Evolutionary conservation across 2,329 filamentous ascomycete species (phyloP).

Genomic region (Curvularia eragrostidis): DNA sequence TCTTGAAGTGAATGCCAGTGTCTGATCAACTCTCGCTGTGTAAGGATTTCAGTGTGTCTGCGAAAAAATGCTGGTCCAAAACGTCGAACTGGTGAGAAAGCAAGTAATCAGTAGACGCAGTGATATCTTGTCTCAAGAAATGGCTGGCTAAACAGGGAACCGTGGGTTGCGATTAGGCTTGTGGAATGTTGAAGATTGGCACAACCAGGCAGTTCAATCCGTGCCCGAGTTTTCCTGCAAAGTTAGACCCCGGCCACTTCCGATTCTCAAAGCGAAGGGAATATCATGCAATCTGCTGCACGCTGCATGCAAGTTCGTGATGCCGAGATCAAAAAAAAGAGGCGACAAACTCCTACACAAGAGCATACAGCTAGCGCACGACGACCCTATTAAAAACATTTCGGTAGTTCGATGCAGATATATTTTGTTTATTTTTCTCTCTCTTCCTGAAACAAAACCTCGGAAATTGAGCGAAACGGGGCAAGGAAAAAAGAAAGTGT

Average conservation of each 20-base stretch:
- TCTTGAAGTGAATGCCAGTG: neutral
- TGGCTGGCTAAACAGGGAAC: slow-evolving; percentile 2
- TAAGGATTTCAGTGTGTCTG: neutral
- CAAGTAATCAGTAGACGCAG: slow-evolving; percentile 29
- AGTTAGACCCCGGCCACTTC: neutral
- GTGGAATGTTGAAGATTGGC: slow-evolving; percentile 3
- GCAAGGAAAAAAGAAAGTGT: neutral
- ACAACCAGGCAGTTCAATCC: slow-evolving; percentile 16
- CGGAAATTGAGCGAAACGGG: neutral
- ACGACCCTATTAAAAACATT: neutral
- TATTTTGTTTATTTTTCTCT: neutral
- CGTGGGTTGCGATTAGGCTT: neutral
- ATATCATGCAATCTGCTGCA: neutral
- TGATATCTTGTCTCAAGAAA: slow-evolving; percentile 28
- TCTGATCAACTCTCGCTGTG: neutral
- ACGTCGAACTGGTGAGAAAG: slow-evolving; percentile 32
- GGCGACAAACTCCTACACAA: neutral
- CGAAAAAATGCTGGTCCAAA: slow-evolving; percentile 20
- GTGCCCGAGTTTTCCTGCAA: neutral
- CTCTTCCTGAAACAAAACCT: neutral
- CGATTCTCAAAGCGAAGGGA: neutral
- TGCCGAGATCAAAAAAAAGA: neutral
- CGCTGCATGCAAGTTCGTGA: neutral
- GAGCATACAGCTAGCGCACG: neutral
- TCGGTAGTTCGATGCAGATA: neutral